Percentiles rank a stretch among this genome's conserved stretches.
phyloP scores from a whole-genome alignment of 176 grass and related monocot species.

The Saccharum spontaneum region DNA sequence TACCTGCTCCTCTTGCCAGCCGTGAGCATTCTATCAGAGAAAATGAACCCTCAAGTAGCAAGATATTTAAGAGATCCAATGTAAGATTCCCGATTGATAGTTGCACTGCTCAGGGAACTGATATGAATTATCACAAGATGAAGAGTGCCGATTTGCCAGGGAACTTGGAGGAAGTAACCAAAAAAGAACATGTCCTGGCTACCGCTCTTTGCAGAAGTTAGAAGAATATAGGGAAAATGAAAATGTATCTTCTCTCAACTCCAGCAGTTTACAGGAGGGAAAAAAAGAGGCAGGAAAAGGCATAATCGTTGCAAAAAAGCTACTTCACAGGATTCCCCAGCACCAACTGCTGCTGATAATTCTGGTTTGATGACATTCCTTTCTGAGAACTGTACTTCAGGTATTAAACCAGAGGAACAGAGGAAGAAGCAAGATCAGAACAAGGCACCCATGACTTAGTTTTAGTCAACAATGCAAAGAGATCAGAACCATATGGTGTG shows the following conservation, averaged over 20 bases:
- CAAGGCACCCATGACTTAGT: neutral
- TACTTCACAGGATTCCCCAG: conserved; percentile 9
- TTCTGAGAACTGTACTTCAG: conserved; percentile 19
- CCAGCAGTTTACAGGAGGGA: conserved; percentile 22
- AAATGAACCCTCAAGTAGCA: conserved; percentile 24
- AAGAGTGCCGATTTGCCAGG: neutral
- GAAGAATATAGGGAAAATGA: conserved; percentile 22
- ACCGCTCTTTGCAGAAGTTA: neutral
- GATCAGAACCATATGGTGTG: neutral
- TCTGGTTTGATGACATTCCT: neutral
- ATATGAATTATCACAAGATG: conserved; percentile 19
- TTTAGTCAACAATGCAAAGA: neutral
- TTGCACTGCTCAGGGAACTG: neutral
- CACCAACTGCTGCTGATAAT: neutral
- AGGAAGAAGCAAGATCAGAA: conserved; percentile 13
- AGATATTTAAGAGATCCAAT: neutral
- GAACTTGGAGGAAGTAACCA: conserved; percentile 5
- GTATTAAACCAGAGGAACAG: conserved; percentile 1
- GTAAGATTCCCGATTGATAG: neutral
- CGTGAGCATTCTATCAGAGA: conserved; percentile 17
- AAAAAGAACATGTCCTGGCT: neutral
- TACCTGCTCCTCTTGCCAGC: neutral
- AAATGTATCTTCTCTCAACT: conserved; percentile 18
- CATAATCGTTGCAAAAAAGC: neutral
- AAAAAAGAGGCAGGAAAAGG: conserved; percentile 18